These are phyloP conservation scores for Leccinum truebloodii DNA, from an alignment of 768 basidiomycete genomes.

Conservation along the genomic window DNA sequence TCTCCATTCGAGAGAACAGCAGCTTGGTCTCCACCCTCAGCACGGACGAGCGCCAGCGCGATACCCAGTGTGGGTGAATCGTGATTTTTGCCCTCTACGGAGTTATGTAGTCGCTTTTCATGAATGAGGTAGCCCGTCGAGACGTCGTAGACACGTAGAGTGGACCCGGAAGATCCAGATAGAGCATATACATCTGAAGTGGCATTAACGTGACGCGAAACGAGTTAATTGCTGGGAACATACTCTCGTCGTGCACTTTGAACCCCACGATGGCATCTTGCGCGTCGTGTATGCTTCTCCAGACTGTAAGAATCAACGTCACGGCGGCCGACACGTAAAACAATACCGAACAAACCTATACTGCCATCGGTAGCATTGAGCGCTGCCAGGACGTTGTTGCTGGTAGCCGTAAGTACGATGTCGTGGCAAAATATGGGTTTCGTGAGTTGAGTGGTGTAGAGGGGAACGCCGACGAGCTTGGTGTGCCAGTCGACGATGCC, in stretches of 20 bases:
- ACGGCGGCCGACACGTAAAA: slow-evolving; percentile 5
- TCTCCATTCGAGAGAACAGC: slow-evolving; percentile 62
- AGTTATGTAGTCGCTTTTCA: slow-evolving; percentile 62
- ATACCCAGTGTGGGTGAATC: slow-evolving; percentile 60
- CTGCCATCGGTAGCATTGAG: slow-evolving; percentile 66
- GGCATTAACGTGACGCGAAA: neutral
- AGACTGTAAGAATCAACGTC: slow-evolving; percentile 46
- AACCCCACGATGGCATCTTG: slow-evolving; percentile 69
- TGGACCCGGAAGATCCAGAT: slow-evolving; percentile 74
- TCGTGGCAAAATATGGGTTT: slow-evolving; percentile 64
- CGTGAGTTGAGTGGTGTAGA: slow-evolving; percentile 47
- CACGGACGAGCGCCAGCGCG: slow-evolving; percentile 43
- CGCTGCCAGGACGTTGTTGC: slow-evolving; percentile 77
- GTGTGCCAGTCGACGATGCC: slow-evolving; percentile 91
- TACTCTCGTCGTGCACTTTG: slow-evolving; percentile 58
- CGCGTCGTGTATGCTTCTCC: slow-evolving; percentile 78
- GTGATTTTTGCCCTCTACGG: slow-evolving; percentile 42
- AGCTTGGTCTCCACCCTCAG: slow-evolving; percentile 22
- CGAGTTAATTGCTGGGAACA: slow-evolving; percentile 23
- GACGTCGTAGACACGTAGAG: slow-evolving; percentile 65
- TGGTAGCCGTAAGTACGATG: slow-evolving; percentile 65
- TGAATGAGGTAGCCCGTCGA: slow-evolving; percentile 62
- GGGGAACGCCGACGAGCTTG: slow-evolving; percentile 70
- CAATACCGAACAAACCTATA: slow-evolving; percentile 50
- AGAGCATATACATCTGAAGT: slow-evolving; percentile 65